phyloP scores from a whole-genome alignment of 139 green algal genomes.

The Desmodesmus armatus region DNA sequence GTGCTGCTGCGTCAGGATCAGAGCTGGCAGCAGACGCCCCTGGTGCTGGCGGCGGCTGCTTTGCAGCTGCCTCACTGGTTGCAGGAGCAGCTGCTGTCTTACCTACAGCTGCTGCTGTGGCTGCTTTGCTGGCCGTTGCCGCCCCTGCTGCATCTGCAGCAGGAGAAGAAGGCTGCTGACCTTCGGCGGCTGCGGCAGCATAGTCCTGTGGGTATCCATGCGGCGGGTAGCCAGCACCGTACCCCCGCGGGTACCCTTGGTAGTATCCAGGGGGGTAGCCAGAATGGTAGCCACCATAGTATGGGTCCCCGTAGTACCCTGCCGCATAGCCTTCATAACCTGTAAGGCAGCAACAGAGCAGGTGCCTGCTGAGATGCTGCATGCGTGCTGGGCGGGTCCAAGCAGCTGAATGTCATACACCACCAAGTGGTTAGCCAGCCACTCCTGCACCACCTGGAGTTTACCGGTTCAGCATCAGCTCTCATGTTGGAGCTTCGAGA shows the following conservation, averaged over 20 bases:
- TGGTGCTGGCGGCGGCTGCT: too few relatives aligned
- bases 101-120: neutral
- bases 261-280: neutral
- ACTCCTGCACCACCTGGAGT: too few relatives aligned
- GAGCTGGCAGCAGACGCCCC: too few relatives aligned
- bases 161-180: neutral
- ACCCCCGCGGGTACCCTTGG: neutral
- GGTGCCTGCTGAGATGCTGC: neutral
- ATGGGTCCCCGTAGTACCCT: neutral
- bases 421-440: too few relatives aligned
- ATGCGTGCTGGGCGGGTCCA: neutral
- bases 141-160: neutral
- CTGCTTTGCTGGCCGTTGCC: neutral
- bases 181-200: neutral
- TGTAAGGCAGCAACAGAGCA: slow-evolving; percentile 6
- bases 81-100: too few relatives aligned
- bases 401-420: too few relatives aligned
- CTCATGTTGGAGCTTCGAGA: too few relatives aligned
- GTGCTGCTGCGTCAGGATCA: too few relatives aligned
- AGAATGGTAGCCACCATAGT: neutral
- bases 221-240: neutral
- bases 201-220: neutral
- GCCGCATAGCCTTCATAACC: slow-evolving; percentile 33
- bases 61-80: neutral
- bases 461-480: slow-evolving; percentile 15